Conservation (phyloP, 495 filamentous ascomycete species). For the Penicillium manginii region DNA sequence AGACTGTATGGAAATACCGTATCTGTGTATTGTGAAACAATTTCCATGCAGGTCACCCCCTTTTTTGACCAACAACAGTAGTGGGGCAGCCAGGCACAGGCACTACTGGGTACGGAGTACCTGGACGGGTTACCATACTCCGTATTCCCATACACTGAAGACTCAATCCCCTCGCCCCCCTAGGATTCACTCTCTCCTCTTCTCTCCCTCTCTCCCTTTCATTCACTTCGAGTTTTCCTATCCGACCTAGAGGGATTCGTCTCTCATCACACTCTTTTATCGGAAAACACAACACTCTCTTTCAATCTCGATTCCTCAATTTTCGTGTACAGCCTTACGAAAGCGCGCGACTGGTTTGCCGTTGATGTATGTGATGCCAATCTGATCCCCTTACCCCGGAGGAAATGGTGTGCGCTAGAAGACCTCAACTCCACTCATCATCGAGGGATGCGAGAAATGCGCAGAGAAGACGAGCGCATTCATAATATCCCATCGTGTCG, state of each 20-base stretch:
- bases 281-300: constrained; percentile 39
- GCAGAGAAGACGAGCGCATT: neutral
- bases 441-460: neutral
- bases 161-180: constrained; percentile 9
- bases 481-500: neutral
- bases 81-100: no score
- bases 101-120: neutral
- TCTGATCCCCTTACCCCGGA: neutral
- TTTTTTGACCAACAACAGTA: no score
- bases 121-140: constrained; percentile 1
- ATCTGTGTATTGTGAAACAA: neutral
- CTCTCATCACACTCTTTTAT: constrained; percentile 53
- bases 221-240: constrained; percentile 37
- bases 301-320: constrained; percentile 19
- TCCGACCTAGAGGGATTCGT: constrained; percentile 50
- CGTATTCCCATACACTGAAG: constrained; percentile 4
- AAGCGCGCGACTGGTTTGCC: constrained; percentile 39
- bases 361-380: constrained; percentile 38
- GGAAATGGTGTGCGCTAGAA: neutral
- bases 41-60: no score
- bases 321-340: constrained; percentile 38
- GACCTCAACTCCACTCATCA: neutral
- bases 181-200: constrained; percentile 20
- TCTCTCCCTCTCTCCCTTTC: constrained; percentile 28
- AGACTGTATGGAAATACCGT: no score